These are phyloP conservation scores for Oleoguttula mirabilis DNA, from an alignment of 495 filamentous ascomycete species.

Conservation along the genomic window DNA sequence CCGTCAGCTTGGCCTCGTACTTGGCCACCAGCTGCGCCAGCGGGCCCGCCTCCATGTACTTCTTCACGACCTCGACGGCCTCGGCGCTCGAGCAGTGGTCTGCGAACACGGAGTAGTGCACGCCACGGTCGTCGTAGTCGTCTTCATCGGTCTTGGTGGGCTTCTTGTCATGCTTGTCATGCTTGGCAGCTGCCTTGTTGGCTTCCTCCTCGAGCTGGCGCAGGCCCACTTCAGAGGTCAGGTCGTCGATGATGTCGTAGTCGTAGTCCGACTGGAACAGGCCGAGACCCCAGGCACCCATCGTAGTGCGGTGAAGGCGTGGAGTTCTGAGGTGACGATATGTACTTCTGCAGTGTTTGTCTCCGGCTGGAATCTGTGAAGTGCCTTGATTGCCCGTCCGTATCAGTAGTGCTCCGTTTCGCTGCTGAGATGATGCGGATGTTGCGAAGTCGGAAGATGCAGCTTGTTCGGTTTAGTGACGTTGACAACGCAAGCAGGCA, in stretches of 20 bases:
- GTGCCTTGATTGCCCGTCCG: no score
- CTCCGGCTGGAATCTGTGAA: no score
- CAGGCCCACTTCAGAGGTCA: conserved; percentile 6
- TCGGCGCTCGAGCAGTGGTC: not conserved
- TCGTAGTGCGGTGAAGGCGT: no score
- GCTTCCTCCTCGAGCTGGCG: not conserved
- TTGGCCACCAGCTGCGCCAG: not conserved
- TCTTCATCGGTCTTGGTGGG: not conserved
- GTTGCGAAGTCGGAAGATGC: no score
- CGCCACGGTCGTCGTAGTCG: not conserved
- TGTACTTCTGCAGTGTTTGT: no score
- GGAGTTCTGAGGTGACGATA: no score
- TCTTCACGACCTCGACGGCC: not conserved
- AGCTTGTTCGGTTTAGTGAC: no score
- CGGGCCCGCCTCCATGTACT: not conserved
- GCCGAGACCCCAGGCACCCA: conserved; percentile 19
- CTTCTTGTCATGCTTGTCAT: not conserved
- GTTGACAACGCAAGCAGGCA: no score
- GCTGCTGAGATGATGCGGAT: no score
- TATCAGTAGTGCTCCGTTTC: no score
- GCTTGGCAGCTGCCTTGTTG: not conserved
- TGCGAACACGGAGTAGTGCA: not conserved
- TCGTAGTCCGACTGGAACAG: conserved; percentile 21
- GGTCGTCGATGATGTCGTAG: conserved; percentile 8
- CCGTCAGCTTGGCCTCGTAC: not conserved